Percentiles rank a stretch among this genome's conserved stretches.
These are phyloP conservation scores for Salvia hispanica DNA, from an alignment of 257 asterid species.

Conservation along the genomic window DNA sequence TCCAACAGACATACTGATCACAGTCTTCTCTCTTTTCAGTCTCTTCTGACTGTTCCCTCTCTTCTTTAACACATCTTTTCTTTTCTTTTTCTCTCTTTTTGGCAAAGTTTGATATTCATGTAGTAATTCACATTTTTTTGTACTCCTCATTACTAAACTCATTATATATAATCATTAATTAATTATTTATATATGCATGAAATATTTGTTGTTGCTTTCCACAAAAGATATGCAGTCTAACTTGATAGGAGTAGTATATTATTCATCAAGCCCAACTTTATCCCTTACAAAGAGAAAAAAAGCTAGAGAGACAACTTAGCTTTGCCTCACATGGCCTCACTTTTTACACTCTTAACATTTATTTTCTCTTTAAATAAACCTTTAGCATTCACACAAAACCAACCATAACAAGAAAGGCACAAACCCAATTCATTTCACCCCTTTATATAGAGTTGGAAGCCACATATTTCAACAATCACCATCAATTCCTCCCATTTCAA, in stretches of 20 bases:
- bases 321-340: slow-evolving; percentile 92
- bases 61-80: slow-evolving; percentile 39
- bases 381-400: slow-evolving; percentile 61
- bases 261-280: slow-evolving; percentile 53
- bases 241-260: slow-evolving; percentile 41
- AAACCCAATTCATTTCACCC: slow-evolving; percentile 37
- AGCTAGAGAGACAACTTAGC: slow-evolving; percentile 74
- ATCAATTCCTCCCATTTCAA: background rate
- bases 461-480: background rate
- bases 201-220: slow-evolving; percentile 40
- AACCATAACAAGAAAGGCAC: slow-evolving; percentile 86
- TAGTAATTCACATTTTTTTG: background rate
- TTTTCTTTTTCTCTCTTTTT: slow-evolving; percentile 56
- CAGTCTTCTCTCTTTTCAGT: slow-evolving; percentile 56
- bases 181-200: background rate
- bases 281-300: slow-evolving; percentile 41
- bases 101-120: slow-evolving; percentile 41
- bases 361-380: slow-evolving; percentile 30
- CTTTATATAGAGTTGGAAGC: slow-evolving; percentile 8
- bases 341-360: slow-evolving; percentile 41
- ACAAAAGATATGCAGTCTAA: slow-evolving; percentile 63
- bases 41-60: slow-evolving; percentile 28
- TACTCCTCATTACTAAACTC: background rate
- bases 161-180: background rate
- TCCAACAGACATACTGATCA: slow-evolving; percentile 58